A percentile compares a stretch with the other conserved stretches of the same genome.
Evolutionary conservation across 208 protist species (phyloP).

Genomic region (Crithidia bombi): DNA sequence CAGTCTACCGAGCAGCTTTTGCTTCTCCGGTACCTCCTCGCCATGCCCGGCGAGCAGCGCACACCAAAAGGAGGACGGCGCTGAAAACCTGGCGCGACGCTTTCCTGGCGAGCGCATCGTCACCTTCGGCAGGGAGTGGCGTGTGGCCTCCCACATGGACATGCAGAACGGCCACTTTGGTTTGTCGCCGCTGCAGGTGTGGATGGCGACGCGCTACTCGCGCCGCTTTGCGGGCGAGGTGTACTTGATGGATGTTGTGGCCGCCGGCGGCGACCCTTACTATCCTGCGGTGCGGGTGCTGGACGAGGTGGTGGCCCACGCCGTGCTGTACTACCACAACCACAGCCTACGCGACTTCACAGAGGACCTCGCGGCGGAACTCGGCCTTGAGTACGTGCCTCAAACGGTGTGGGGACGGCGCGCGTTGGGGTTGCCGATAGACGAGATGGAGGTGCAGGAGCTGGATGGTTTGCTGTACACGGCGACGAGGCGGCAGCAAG

Average conservation of each 20-base stretch:
- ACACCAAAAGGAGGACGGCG: slow-evolving; percentile 11
- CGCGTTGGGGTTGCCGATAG: slow-evolving; percentile 36
- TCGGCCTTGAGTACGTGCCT: slow-evolving; percentile 73
- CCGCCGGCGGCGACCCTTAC: slow-evolving; percentile 61
- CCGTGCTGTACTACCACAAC: slow-evolving; percentile 83
- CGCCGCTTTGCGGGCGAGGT: slow-evolving; percentile 65
- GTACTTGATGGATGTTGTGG: slow-evolving; percentile 81
- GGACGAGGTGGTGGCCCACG: slow-evolving; percentile 86
- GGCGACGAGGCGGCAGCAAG: slow-evolving; percentile 21
- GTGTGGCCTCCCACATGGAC: slow-evolving; percentile 36
- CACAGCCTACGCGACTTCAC: slow-evolving; percentile 78
- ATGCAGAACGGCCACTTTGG: slow-evolving; percentile 60
- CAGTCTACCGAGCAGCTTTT: neutral
- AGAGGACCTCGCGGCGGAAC: slow-evolving; percentile 54
- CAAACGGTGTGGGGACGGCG: slow-evolving; percentile 55
- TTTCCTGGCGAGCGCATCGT: slow-evolving; percentile 33
- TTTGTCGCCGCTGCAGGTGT: slow-evolving; percentile 77
- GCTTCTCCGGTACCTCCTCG: neutral
- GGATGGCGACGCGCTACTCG: slow-evolving; percentile 71
- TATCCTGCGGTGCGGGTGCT: slow-evolving; percentile 65
- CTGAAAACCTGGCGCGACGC: slow-evolving; percentile 6
- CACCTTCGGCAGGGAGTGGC: slow-evolving; percentile 37
- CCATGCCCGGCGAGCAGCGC: neutral
- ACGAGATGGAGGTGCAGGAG: slow-evolving; percentile 36
- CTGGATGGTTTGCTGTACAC: slow-evolving; percentile 34